Evolutionary conservation across 306 rosid genomes (phyloP).

Genomic region (Cyamopsis tetragonoloba): DNA sequence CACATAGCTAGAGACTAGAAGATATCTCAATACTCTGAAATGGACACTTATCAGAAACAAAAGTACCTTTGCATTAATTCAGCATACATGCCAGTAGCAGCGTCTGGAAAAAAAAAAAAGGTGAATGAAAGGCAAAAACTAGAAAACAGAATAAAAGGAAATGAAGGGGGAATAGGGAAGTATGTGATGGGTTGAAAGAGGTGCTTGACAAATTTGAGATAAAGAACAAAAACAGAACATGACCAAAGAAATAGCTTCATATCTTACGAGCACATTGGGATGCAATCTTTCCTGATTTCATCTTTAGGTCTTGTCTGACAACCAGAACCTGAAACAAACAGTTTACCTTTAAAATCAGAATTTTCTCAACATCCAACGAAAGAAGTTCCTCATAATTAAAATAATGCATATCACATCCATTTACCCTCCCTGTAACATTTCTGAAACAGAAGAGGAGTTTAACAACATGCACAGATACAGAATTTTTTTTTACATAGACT

Average conservation of each 20-base stretch:
- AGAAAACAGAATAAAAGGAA: neutral
- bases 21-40: conserved; percentile 7
- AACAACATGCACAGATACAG: neutral
- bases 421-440: neutral
- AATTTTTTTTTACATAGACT: neutral
- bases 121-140: conserved; percentile 17
- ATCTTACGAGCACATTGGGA: conserved; percentile 98
- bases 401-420: conserved; percentile 1
- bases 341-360: conserved; percentile 24
- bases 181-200: neutral
- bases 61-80: conserved; percentile 71
- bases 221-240: too few relatives aligned
- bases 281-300: conserved; percentile 90
- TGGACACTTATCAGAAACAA: conserved; percentile 7
- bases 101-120: conserved; percentile 50
- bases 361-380: conserved; percentile 2
- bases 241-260: neutral
- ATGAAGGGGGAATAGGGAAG: conserved; percentile 7
- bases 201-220: neutral
- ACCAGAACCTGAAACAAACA: conserved; percentile 61
- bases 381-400: neutral
- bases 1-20: neutral
- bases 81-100: conserved; percentile 88
- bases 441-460: conserved; percentile 14
- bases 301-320: conserved; percentile 86